Base-by-base conservation (phyloP, 345 rosid species). In the Crucihimalaya himalaica region DNA sequence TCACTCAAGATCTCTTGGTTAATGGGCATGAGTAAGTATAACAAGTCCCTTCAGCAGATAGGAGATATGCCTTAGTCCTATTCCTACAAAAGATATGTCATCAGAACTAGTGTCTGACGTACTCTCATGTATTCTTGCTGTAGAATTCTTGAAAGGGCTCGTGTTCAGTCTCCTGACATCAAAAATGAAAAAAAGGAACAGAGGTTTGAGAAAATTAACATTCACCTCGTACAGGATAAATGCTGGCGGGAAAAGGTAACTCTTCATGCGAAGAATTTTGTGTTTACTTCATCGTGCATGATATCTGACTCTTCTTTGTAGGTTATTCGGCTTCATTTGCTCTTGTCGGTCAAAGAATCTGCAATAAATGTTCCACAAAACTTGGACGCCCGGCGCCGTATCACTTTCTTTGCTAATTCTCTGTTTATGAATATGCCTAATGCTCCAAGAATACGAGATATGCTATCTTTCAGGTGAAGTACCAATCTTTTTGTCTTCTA, bases 351-450 rank as follows among this genome's bases (percentile, higher is more conserved):
- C 63, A 92, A 90, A 89, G 99, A 95, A 84, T 92, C 99, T 76
- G 98, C 99, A 15, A 92, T 92, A 70, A 90, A 92, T 65, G 93
- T 92, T 68, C 99, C 99, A 61, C 86, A 85, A 45, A 95, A 95
- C 82, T 84, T 95, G 86, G 99, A 95, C 14, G 99, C 97, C 32
- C 94, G 99, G 20, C 97, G 97, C 21, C 89, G 99, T 40, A 89
- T 95, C 79, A 95, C 98, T 66, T 95, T 95, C 84, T 95, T 95
- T 83, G 96, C 99, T 28, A 95, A 95, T 71, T 92, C 99, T 70
- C 79, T 95, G 63, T 92, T 88, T 78, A 95, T 92, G 99, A 90
- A 82, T 80, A 85, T 95, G 92, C 99, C 99, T 43, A 72, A 66
- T 3, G 98, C 99, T 66, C 98, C 93, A 47, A 86, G 79, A 84